These are phyloP conservation scores for Nicotiana noctiflora DNA, from an alignment of 257 asterid species.

Conservation along the genomic window DNA sequence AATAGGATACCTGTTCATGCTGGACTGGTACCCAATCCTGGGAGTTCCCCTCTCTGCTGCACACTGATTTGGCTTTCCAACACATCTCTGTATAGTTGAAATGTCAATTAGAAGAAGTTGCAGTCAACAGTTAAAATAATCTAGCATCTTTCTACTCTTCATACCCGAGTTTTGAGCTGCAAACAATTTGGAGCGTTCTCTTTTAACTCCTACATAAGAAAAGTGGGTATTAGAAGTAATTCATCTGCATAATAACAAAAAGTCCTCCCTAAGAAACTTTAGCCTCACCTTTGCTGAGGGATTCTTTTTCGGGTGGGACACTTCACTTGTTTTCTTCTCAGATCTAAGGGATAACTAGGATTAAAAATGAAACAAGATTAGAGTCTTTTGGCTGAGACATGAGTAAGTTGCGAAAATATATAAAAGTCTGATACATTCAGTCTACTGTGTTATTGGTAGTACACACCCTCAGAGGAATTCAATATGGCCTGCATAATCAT, in stretches of 20 bases:
- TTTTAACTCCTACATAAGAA: slow-evolving; percentile 32
- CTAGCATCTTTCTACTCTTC: slow-evolving; percentile 5
- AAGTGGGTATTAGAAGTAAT: not conserved
- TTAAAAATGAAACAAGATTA: not conserved
- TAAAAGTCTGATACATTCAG: not conserved
- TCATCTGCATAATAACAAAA: not conserved
- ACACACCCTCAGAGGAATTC: not conserved
- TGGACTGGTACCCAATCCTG: slow-evolving; percentile 30
- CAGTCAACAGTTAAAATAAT: not conserved
- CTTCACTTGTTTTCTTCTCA: slow-evolving; percentile 20
- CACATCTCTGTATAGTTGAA: slow-evolving; percentile 28
- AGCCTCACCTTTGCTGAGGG: slow-evolving; percentile 41
- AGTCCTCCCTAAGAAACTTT: not conserved
- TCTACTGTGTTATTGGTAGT: not conserved
- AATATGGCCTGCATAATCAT: not conserved
- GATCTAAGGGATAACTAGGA: slow-evolving; percentile 59
- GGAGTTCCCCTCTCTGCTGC: slow-evolving; percentile 33
- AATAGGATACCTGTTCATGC: slow-evolving; percentile 38
- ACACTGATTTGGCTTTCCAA: slow-evolving; percentile 52
- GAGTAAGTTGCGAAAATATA: not conserved
- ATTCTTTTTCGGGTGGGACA: slow-evolving; percentile 22
- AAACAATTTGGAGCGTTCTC: slow-evolving; percentile 36
- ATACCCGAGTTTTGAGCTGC: slow-evolving; percentile 49
- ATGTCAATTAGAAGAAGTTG: not conserved
- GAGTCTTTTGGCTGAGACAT: not conserved